Conservation (phyloP, 164 flowering plant species). For the Malania oleifera region DNA sequence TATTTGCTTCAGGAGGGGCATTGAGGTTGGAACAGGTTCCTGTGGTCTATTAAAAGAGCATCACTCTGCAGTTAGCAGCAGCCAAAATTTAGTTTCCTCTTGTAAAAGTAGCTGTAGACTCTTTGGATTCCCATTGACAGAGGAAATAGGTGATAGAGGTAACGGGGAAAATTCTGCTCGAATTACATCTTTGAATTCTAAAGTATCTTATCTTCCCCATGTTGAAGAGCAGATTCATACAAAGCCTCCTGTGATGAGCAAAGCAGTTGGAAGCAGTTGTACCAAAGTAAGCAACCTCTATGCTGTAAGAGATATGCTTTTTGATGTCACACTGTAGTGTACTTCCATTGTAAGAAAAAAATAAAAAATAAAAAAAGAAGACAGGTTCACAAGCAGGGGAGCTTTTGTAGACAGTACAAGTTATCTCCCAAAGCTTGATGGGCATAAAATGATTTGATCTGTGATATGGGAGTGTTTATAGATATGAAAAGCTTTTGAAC, state of each 20-base stretch:
- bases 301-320: slow-evolving; percentile 32
- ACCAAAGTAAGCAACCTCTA: slow-evolving; percentile 42
- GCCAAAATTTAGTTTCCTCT: slow-evolving; percentile 23
- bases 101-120: slow-evolving; percentile 65
- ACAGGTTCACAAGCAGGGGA: slow-evolving; percentile 22
- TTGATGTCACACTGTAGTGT: slow-evolving; percentile 25
- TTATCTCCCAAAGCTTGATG: slow-evolving; percentile 27
- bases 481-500: slow-evolving; percentile 27
- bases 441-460: slow-evolving; percentile 27
- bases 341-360: slow-evolving; percentile 7
- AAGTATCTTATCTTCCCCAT: slow-evolving; percentile 26
- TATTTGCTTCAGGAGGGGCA: slow-evolving; percentile 5
- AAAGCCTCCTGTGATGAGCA: slow-evolving; percentile 28
- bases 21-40: slow-evolving; percentile 14
- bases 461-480: slow-evolving; percentile 23
- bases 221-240: slow-evolving; percentile 28
- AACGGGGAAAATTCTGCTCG: slow-evolving; percentile 19
- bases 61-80: slow-evolving; percentile 20
- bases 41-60: slow-evolving; percentile 21
- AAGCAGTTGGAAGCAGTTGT: slow-evolving; percentile 36
- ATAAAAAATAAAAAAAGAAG: not conserved
- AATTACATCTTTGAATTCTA: slow-evolving; percentile 20
- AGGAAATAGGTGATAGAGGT: slow-evolving; percentile 29
- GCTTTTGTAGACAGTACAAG: slow-evolving; percentile 30
- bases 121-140: slow-evolving; percentile 77